Evolutionary conservation across 23 red algal species (phyloP), one percentile per base, ranked within the genome.

Genomic region (Gracilaria vermiculophylla): DNA sequence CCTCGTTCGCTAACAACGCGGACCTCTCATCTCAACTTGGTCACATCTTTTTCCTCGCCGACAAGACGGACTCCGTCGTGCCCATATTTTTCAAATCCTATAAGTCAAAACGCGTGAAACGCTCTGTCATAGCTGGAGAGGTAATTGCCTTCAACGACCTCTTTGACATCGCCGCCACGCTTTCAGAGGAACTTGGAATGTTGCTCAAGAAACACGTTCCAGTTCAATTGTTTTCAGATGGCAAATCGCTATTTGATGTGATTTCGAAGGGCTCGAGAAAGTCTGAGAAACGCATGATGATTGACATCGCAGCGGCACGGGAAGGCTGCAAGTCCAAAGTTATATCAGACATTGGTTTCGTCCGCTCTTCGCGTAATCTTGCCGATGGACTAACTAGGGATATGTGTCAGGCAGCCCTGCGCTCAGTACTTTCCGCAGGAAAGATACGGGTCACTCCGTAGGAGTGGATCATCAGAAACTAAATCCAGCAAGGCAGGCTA

Each of bases 301-400:
- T 66, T 19, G 78, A 35, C 44, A 83, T 83, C 65, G 53, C 27
- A 0, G 57, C 78, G 5, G 78, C 78, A 0, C 17, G 33, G 24
- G 78, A 83, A 83, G 78, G 53, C 6, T 83, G 15, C 24, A 10
- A 5, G 35, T 36, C 0, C 4, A 0, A 0, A 21, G 3, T 5
- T 5, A 83, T 83, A 20, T 34, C 20, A 7, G 53, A 83, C 13
- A 83, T 66, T 49, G 53, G 53, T 19, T 40, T 83, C 32, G 0
- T 66, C 32, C 53, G 57, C 24, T 35, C 10, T 19, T 5, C 19
- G 17, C 5, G 33, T 12, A 83, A 66, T 83, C 5, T 83, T 14
- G 54, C 78, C 8, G 78, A 83, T 44, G 78, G 78, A 42, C 40
- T 83, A 33, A 83, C 78, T 16, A 83, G 65, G 34, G 7, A 1